These are phyloP conservation scores for Bipolaris sorokiniana DNA, from an alignment of 2,329 filamentous ascomycete genomes.

Conservation along the genomic window DNA sequence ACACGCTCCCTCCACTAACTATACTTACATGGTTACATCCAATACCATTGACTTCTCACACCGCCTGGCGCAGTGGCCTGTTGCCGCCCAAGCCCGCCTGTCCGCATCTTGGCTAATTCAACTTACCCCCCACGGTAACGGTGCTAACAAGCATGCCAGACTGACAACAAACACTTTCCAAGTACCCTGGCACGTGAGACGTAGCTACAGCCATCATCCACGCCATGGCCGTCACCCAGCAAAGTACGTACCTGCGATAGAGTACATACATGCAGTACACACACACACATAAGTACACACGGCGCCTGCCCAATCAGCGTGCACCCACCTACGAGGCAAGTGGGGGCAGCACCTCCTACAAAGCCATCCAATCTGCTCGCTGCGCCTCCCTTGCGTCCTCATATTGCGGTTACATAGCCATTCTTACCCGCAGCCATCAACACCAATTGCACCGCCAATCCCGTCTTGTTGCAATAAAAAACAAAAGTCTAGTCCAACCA, in stretches of 20 bases:
- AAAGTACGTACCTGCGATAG: background rate
- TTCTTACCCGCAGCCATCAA: background rate
- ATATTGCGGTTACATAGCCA: background rate
- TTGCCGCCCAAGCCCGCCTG: background rate
- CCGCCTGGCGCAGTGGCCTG: background rate
- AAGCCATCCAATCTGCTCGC: slow-evolving; percentile 4
- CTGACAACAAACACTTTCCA: background rate
- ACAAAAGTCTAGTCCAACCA: slow-evolving; percentile 15
- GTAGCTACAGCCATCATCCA: slow-evolving; percentile 31
- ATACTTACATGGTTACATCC: background rate
- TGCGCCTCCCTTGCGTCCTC: background rate
- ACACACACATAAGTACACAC: slow-evolving; percentile 4
- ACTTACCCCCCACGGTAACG: no score
- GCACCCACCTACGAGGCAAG: slow-evolving; percentile 18
- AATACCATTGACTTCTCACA: background rate
- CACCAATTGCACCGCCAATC: slow-evolving; percentile 12
- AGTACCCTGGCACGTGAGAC: slow-evolving; percentile 15
- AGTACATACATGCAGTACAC: background rate
- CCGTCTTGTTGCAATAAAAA: slow-evolving; percentile 6
- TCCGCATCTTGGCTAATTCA: no score
- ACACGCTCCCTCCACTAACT: background rate
- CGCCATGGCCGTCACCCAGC: slow-evolving; percentile 19
- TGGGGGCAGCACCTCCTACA: slow-evolving; percentile 6
- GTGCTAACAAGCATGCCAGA: background rate
- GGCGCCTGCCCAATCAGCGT: slow-evolving; percentile 4